Base-by-base conservation (phyloP, 768 basidiomycete genomes). In the Leccinum arenicola region DNA sequence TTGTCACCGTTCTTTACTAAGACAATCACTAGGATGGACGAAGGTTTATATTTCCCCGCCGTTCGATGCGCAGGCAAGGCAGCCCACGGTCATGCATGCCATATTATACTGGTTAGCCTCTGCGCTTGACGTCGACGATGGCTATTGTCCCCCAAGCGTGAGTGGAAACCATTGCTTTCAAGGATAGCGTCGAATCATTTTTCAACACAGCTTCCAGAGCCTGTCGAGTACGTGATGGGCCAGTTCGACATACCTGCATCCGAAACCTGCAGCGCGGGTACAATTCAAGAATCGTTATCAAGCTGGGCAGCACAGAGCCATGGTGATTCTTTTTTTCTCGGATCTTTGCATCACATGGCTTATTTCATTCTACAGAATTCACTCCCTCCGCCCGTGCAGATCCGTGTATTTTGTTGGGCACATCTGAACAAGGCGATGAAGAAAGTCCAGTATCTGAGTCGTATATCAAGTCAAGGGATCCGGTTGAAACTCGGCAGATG, bases 51-150 rank as follows among this genome's bases (percentile, higher is more conserved):
- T 84, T 38, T 79, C 82, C 10, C 71, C 74, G 12, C 76, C 83
- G 5, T 77, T 80, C 60, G 65, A 73, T 48, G 76, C 72, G 49
- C 69, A 78, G 56, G 61, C 73, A 12, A 68, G 69, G 48, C 70
- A 76, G n/a, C 84, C 83, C 9, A 80, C 82, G 8, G 75, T 84
- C 27, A 68, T 82, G 52, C 81, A 85, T 64, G 76, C 75, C 58
- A 69, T 85, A 15, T 71, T 79, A 27, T 86, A 78, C 67, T 87
- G 85, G 85, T 65, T 84, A 47, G 76, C 78, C 17, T 84, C 84
- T 35, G 81, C 83, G n/a, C 72, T 74, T 52, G 66, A 67, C 53
- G 52, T 70, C 33, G 63, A 72, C 29, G 73, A 68, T 47, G 72
- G 73, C 1, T 74, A 70, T 55, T 67, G 59, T 3, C 61, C 65